These are phyloP conservation scores for Halenospora varia DNA, from an alignment of 495 filamentous ascomycete genomes.

Conservation along the genomic window DNA sequence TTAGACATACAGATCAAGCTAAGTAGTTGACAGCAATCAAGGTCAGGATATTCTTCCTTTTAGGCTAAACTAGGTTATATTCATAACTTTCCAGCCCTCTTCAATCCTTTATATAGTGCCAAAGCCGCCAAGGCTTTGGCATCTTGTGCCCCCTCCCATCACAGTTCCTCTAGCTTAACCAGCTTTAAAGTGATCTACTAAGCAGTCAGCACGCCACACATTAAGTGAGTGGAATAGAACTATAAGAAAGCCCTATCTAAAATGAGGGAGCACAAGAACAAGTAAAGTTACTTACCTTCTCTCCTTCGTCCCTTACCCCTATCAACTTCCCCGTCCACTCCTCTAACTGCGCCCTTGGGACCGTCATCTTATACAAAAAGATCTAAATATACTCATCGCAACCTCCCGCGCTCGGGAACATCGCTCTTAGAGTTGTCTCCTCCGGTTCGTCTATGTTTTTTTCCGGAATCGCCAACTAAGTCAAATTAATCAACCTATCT, in stretches of 20 bases:
- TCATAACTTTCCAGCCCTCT: constrained; percentile 60
- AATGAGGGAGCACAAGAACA: not conserved
- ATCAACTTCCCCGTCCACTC: constrained; percentile 66
- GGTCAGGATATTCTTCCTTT: constrained; percentile 1
- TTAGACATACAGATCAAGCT: too few species aligned
- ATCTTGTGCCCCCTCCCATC: constrained; percentile 70
- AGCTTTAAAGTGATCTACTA: constrained; percentile 66
- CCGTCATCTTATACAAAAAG: constrained; percentile 65
- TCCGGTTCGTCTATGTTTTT: constrained; percentile 8
- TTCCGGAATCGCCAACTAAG: constrained; percentile 44
- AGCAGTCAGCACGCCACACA: not conserved
- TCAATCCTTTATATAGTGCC: constrained; percentile 70
- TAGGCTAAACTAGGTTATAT: not conserved
- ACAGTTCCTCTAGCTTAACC: constrained; percentile 65
- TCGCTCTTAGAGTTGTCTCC: constrained; percentile 52
- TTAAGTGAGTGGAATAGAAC: not conserved
- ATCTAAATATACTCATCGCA: constrained; percentile 80
- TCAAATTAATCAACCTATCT: constrained; percentile 64
- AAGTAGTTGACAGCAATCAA: constrained; percentile 1
- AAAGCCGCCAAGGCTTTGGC: constrained; percentile 72
- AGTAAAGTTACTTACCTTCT: constrained; percentile 39
- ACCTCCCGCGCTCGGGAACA: constrained; percentile 69
- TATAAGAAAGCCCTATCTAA: not conserved
- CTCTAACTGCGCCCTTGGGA: constrained; percentile 60
- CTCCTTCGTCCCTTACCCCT: constrained; percentile 67